Percentiles rank a stretch among this genome's conserved stretches.
Conservation (phyloP, 2,329 filamentous ascomycete species). For the Aspergillus pseudoterreus region DNA sequence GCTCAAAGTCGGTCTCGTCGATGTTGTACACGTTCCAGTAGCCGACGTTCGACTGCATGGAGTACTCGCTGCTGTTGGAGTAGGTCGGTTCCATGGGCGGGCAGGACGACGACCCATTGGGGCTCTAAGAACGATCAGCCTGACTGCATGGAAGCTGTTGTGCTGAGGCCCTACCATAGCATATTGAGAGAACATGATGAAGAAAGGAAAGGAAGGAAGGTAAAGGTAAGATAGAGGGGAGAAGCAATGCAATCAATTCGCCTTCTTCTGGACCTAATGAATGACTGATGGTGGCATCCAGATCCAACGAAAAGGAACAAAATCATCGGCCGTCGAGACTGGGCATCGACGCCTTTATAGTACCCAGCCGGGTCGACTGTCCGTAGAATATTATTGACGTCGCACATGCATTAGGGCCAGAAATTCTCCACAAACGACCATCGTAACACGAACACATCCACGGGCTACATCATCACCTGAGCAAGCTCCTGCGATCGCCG, state of each 20-base stretch:
- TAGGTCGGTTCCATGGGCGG: slow-evolving; percentile 22
- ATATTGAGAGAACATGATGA: slow-evolving; percentile 10
- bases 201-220: not conserved
- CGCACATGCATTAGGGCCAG: slow-evolving; percentile 19
- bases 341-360: not conserved
- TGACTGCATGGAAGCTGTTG: not conserved
- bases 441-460: slow-evolving; percentile 15
- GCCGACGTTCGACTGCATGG: slow-evolving; percentile 13
- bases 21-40: slow-evolving; percentile 15
- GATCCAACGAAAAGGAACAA: not conserved
- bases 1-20: slow-evolving; percentile 10
- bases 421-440: slow-evolving; percentile 10
- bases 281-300: not conserved
- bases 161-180: slow-evolving; percentile 8
- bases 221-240: not conserved
- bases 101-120: slow-evolving; percentile 10
- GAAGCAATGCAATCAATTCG: not conserved
- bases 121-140: slow-evolving; percentile 7
- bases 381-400: slow-evolving; percentile 8
- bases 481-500: slow-evolving; percentile 9
- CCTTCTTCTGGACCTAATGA: not conserved
- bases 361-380: not conserved
- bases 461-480: slow-evolving; percentile 20
- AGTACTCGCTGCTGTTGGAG: slow-evolving; percentile 19
- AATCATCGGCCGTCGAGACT: not conserved